Evolutionary conservation across 768 basidiomycete species (phyloP), one percentile per base, ranked within the genome.

Genomic region (Panellus pusillus): DNA sequence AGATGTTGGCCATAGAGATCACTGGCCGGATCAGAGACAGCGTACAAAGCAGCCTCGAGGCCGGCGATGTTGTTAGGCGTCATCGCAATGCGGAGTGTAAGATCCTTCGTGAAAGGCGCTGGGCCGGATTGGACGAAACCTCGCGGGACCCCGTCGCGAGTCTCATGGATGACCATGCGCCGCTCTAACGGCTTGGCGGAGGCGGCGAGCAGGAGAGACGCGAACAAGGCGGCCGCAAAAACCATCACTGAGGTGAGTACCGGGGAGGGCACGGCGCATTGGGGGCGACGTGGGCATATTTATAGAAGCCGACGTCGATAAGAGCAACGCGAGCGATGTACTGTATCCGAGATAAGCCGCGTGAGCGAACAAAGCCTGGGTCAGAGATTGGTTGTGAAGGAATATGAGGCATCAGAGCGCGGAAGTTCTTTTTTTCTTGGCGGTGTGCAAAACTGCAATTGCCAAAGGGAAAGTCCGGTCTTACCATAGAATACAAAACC

Each of bases 1-100:
- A 55, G 31, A 37, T 55, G 44, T 18, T 55, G 54, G 13, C 54
- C 54, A 8, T 55, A 55, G n/a, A 47, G 46, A 2, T 44, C 27
- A 27, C 43, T 40, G 14, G 39, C 24, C 18, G 52, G 52, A 20
- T 54, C 52, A 37, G 43, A 46, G 52, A 54, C 52, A 15, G 45
- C 32, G 27, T 47, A 47, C 39, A 47, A 45, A 9, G 14, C 46
- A 47, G 46, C 24, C 42, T 54, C 35, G 9, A 54, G 42, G 15
- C 47, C 53, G 7, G 47, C 47, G 35, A 55, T 48, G 53, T 55
- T 29, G 19, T 36, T 55, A 7, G 18, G 42, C 19, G 44, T 48
- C 3, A 55, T 9, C 2, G 42, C 53, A 17, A 55, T 55, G 28
- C 53, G 42, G 41, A 55, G 53, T 12, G 47, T 44, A 14, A 55